These are phyloP conservation scores for Lactarius pseudohatsudake DNA, from an alignment of 768 basidiomycete genomes.

Conservation along the genomic window DNA sequence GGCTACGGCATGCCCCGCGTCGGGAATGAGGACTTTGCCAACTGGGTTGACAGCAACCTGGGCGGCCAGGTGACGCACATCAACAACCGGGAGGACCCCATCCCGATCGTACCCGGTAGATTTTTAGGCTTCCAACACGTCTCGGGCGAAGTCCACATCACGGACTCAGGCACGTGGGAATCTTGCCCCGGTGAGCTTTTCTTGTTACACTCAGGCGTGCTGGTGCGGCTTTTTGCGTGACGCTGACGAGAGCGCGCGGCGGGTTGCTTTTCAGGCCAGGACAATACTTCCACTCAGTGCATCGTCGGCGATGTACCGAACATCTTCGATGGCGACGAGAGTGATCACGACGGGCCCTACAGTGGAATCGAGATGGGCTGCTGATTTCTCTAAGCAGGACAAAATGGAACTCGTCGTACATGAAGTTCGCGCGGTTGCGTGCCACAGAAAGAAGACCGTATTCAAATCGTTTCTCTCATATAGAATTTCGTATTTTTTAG, in stretches of 20 bases:
- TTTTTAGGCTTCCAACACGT: conserved; percentile 50
- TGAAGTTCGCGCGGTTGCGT: no score
- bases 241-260: neutral
- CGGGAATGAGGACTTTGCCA: conserved; percentile 10
- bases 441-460: neutral
- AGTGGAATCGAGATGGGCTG: conserved; percentile 26
- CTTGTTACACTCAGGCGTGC: neutral
- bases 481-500: no score
- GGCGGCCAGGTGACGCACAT: conserved; percentile 44
- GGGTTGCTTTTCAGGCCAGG: conserved; percentile 48
- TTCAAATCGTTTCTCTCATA: neutral
- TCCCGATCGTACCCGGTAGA: conserved; percentile 38
- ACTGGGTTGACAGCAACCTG: conserved; percentile 32
- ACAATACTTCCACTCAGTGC: conserved; percentile 55
- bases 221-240: neutral
- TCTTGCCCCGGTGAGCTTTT: conserved; percentile 18
- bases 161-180: conserved; percentile 47
- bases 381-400: conserved; percentile 5
- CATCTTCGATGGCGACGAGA: conserved; percentile 43
- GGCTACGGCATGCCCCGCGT: conserved; percentile 16
- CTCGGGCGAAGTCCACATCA: conserved; percentile 41
- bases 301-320: conserved; percentile 52
- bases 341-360: conserved; percentile 27
- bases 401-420: neutral
- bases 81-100: neutral